phyloP scores from a whole-genome alignment of 2,329 filamentous ascomycete species.

The Teratosphaeria pseudoeucalypti region DNA sequence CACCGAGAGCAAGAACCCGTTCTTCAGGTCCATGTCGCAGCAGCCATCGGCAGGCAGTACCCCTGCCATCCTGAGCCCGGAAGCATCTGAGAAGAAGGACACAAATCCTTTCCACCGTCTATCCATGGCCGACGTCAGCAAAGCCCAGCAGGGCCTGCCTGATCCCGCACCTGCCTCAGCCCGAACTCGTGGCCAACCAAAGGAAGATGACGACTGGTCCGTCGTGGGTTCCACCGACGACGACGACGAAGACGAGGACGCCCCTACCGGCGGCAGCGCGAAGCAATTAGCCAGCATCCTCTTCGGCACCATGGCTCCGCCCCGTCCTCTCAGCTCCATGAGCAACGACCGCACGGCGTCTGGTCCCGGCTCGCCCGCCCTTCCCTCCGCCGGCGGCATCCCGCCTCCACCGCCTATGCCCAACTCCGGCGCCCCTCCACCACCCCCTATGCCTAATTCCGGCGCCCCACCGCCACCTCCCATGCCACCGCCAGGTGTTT shows the following conservation, averaged over 20 bases:
- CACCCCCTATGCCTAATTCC: slow-evolving; percentile 17
- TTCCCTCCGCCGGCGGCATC: slow-evolving; percentile 15
- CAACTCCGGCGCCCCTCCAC: slow-evolving; percentile 26
- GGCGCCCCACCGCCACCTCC: slow-evolving; percentile 30
- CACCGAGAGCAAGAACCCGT: slow-evolving; percentile 85
- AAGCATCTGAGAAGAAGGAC: slow-evolving; percentile 39
- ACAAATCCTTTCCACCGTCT: slow-evolving; percentile 95
- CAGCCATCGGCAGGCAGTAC: slow-evolving; percentile 30
- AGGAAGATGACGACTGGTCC: slow-evolving; percentile 68
- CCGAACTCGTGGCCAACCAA: slow-evolving; percentile 45
- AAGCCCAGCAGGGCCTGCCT: slow-evolving; percentile 40
- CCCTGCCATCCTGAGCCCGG: slow-evolving; percentile 31
- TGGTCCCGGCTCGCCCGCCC: slow-evolving; percentile 28
- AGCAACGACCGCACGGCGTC: slow-evolving; percentile 42
- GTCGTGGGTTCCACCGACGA: slow-evolving; percentile 58
- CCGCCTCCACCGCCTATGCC: slow-evolving; percentile 37
- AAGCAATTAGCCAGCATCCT: slow-evolving; percentile 89
- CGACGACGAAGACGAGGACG: slow-evolving; percentile 50
- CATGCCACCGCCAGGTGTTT: slow-evolving; percentile 17
- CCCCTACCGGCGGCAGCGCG: slow-evolving; percentile 66
- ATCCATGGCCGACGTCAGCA: slow-evolving; percentile 50
- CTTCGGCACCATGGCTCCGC: slow-evolving; percentile 94
- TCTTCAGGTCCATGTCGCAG: slow-evolving; percentile 79
- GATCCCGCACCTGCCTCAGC: slow-evolving; percentile 35
- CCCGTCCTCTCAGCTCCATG: slow-evolving; percentile 73